phyloP scores from a whole-genome alignment of 495 filamentous ascomycete species.

The Penicillium arizonense region DNA sequence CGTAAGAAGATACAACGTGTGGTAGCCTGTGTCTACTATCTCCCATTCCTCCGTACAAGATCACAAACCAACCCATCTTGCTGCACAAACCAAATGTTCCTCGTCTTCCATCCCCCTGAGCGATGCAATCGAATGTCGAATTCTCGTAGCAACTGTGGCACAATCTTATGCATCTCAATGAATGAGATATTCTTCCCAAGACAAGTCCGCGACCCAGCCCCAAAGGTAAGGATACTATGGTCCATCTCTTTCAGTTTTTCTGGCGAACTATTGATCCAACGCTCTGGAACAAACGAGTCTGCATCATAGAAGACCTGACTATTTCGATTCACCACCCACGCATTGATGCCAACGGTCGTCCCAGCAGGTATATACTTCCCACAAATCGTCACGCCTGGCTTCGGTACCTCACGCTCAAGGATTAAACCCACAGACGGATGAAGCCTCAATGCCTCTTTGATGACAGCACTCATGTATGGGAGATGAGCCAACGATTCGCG shows the following conservation, averaged over 20 bases:
- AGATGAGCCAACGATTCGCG: conserved; percentile 42
- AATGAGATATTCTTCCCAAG: conserved; percentile 74
- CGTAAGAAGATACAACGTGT: background rate
- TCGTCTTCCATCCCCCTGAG: conserved; percentile 21
- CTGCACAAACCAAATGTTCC: conserved; percentile 36
- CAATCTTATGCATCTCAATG: conserved; percentile 77
- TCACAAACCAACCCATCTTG: conserved; percentile 29
- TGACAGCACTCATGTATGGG: conserved; percentile 52
- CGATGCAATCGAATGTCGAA: conserved; percentile 54
- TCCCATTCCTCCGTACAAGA: conserved; percentile 5
- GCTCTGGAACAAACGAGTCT: conserved; percentile 26
- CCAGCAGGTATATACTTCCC: conserved; percentile 53
- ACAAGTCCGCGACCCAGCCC: conserved; percentile 60
- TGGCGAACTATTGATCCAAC: conserved; percentile 20
- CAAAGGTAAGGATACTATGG: conserved; percentile 49
- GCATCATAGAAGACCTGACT: conserved; percentile 20
- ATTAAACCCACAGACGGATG: conserved; percentile 60
- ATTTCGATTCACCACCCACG: conserved; percentile 26
- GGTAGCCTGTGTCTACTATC: too few relatives aligned
- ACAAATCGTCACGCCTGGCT: conserved; percentile 48
- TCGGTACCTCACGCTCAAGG: conserved; percentile 63
- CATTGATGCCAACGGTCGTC: conserved; percentile 56
- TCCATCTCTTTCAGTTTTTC: conserved; percentile 27
- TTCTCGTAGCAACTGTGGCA: conserved; percentile 66
- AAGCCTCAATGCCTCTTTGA: conserved; percentile 60